phyloP scores from a whole-genome alignment of 257 asterid species.

The Orobanche coerulescens region DNA sequence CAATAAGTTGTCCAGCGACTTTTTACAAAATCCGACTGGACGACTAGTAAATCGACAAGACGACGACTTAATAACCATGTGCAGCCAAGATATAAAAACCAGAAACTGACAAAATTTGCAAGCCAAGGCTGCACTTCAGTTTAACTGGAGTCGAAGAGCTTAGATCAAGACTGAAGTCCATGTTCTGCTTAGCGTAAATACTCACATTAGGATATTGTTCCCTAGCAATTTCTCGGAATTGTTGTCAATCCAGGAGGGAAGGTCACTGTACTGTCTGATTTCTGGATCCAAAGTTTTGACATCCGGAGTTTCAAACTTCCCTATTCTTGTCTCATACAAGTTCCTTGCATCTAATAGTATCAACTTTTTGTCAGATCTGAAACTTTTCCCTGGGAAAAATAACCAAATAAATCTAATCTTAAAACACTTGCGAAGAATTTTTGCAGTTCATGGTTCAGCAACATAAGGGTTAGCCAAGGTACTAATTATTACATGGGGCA shows the following conservation, averaged over 20 bases:
- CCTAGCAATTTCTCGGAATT: constrained; percentile 72
- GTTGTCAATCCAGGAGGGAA: constrained; percentile 89
- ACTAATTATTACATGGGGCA: constrained; percentile 10
- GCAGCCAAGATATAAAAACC: constrained; percentile 14
- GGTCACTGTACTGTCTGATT: constrained; percentile 91
- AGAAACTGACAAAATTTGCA: constrained; percentile 4
- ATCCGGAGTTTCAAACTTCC: constrained; percentile 65
- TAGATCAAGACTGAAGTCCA: neutral
- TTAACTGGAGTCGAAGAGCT: neutral
- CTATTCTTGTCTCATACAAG: constrained; percentile 93
- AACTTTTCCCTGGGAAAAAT: constrained; percentile 36
- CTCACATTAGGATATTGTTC: constrained; percentile 84
- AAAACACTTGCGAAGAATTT: constrained; percentile 5
- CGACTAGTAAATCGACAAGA: too few species aligned
- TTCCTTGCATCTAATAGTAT: constrained; percentile 85
- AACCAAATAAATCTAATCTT: constrained; percentile 11
- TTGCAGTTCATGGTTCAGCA: constrained; percentile 7
- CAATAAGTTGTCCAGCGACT: too few species aligned
- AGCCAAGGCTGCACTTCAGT: neutral
- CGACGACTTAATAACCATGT: too few species aligned
- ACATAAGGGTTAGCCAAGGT: neutral
- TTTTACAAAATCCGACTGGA: too few species aligned
- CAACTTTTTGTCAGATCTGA: constrained; percentile 36
- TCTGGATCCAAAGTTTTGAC: constrained; percentile 82
- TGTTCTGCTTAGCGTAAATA: constrained; percentile 21